Evolutionary conservation across 768 basidiomycete species (phyloP), one percentile per base, ranked within the genome.

Genomic region (Trametes punicea): DNA sequence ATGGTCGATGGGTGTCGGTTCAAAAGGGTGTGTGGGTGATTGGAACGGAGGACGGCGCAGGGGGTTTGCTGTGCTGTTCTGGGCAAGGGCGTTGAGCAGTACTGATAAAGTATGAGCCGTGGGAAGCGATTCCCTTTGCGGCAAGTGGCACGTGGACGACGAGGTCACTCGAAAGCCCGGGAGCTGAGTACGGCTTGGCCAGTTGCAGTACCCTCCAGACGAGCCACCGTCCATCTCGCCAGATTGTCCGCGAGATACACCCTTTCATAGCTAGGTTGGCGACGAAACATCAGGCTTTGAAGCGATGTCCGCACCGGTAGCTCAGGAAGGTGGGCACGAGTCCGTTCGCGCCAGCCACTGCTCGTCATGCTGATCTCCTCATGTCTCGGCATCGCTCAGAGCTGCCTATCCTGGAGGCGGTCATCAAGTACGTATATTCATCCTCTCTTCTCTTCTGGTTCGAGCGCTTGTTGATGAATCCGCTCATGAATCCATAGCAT

Each of bases 321-420:
- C 89, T 52, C 90, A 90, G 64, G 88, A 91, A 80, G 90, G 90
- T 87, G 62, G 61, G 74, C 42, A 59, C 62, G 54, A 42, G 56
- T 62, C 65, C 46, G 57, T 55, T 20, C 29, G 25, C 51, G 53
- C 57, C 56, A 39, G 50, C 53, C 54, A 69, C 60, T 36, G 59
- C 41, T 44, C 34, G 21, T 52, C 57, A 53, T 51, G 55, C 55
- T 60, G 58, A 60, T 60, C 58, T 60, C 58, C 58, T 60, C 58
- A 60, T 55, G 49, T 55, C 53, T 48, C 54, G 53, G 60, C 40
- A 46, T 65, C 68, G 65, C 70, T 65, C 75, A 87, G 96, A 98
- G 76, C 78, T 94, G 60, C 87, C 91, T 56, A 92, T 98, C 71
- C 86, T 98, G 67, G 96, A 98, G 79, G 81, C 89, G 27, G 83